phyloP scores from a whole-genome alignment of 2,329 filamentous ascomycete genomes.

The Fusarium proliferatum region DNA sequence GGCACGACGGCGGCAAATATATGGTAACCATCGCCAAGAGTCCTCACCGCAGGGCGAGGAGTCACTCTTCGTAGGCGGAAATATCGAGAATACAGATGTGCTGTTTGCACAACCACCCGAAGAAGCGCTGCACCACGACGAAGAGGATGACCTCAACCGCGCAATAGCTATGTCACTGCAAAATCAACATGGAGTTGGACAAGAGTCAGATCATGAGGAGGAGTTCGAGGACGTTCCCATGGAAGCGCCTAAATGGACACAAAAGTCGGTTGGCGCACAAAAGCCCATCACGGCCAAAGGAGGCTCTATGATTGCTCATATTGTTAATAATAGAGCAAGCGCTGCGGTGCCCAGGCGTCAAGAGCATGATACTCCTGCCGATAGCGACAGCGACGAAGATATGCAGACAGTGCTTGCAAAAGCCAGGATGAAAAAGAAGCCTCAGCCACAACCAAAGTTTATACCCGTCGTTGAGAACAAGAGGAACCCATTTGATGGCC shows the following conservation, averaged over 20 bases:
- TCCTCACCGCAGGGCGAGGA: constrained; percentile 51
- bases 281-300: constrained; percentile 63
- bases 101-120: constrained; percentile 48
- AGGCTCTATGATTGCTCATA: constrained; percentile 74
- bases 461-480: constrained; percentile 60
- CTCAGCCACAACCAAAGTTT: constrained; percentile 53
- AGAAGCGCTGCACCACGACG: constrained; percentile 53
- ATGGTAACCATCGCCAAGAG: constrained; percentile 34
- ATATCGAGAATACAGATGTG: constrained; percentile 39
- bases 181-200: constrained; percentile 63
- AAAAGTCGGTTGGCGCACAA: constrained; percentile 61
- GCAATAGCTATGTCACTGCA: constrained; percentile 89
- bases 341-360: constrained; percentile 64
- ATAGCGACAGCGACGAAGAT: constrained; percentile 84
- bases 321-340: constrained; percentile 79
- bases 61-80: constrained; percentile 60
- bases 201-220: constrained; percentile 53
- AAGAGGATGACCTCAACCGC: constrained; percentile 74
- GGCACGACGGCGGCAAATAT: constrained; percentile 45
- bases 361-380: constrained; percentile 29
- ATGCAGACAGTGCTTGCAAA: constrained; percentile 80
- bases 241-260: constrained; percentile 63
- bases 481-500: constrained; percentile 77
- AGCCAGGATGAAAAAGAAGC: constrained; percentile 70
- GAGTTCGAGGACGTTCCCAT: constrained; percentile 63